Base-by-base conservation (phyloP, 495 filamentous ascomycete species). In the Aspergillus ostianus region DNA sequence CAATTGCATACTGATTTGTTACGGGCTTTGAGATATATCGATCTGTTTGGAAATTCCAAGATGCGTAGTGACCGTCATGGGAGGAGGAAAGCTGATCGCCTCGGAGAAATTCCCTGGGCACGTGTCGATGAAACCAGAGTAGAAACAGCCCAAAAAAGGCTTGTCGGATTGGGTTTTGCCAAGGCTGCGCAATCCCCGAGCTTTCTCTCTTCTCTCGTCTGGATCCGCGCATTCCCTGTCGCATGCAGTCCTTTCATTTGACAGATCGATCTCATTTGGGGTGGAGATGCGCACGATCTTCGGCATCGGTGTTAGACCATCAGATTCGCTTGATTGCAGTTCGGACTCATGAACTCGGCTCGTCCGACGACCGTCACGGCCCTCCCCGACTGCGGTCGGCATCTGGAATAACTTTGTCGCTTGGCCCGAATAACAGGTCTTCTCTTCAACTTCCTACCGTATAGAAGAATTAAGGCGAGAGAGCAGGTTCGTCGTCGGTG, bases 131-230 rank as follows among this genome's bases (percentile, higher is more conserved):
- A 7, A 32, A 32, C 29, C 36, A 13, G 13, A 13, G 36, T 41
- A 41, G 36, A 41, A 41, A 41, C 36, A 41, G 12, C 36, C 36
- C 36, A 15, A 41, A 17, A 7, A 41, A 41, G 36, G 36, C 13
- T 17, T 13, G 36, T 59, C 52, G 47, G 60, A 50, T 20, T 59
- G 18, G 23, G 53, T 55, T 48, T 59, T 62, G 51, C 36, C 36
- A 41, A 41, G 36, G 36, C 29, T 32, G 29, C 9, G 13, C 36
- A 41, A 41, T 5, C 36, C 10, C 10, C 36, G 12, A 32, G 1
- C 6, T 54, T 49, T 61, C 63, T 65, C 63, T 49, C 66, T 64
- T 53, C 46, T 64, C 61, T 63, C 21, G 67, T 64, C 19, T 29
- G 66, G 64, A 64, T 53, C 29, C 36, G 36, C 8, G 12, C 36